Conservation (phyloP, 768 basidiomycete genomes). For the Boletus sp. region DNA sequence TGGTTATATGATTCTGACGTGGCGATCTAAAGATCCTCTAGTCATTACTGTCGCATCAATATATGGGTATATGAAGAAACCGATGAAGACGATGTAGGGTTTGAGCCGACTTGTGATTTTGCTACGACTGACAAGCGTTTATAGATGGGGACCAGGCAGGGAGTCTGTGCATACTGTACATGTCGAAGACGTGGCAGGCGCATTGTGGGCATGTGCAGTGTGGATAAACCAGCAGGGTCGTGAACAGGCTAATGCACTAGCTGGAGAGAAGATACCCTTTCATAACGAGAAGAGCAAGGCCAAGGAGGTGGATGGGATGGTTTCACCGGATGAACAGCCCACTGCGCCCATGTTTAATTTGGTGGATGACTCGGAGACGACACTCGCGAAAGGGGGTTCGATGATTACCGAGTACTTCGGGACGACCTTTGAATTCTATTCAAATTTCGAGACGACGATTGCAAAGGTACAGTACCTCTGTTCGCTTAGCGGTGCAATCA, state of each 20-base stretch:
- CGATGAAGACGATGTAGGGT: constrained; percentile 80
- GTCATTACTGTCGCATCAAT: constrained; percentile 75
- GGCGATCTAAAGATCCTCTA: constrained; percentile 52
- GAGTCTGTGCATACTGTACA: constrained; percentile 76
- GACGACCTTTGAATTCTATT: constrained; percentile 80
- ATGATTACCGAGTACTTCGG: constrained; percentile 70
- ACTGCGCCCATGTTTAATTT: constrained; percentile 82
- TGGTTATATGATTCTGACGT: constrained; percentile 13
- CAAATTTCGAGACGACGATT: constrained; percentile 60
- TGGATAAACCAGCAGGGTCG: constrained; percentile 73
- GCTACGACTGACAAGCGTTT: constrained; percentile 8
- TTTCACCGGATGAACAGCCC: constrained; percentile 52
- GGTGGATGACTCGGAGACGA: constrained; percentile 76
- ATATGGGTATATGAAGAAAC: constrained; percentile 79
- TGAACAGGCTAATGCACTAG: constrained; percentile 57
- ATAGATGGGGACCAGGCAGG: constrained; percentile 78
- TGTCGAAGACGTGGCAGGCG: constrained; percentile 75
- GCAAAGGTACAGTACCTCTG: constrained; percentile 50
- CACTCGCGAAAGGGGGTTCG: constrained; percentile 63
- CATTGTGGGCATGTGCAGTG: constrained; percentile 68
- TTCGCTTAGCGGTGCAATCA: neutral
- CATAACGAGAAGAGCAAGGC: constrained; percentile 68
- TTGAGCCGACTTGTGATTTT: neutral
- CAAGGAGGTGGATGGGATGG: constrained; percentile 61
- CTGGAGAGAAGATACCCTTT: constrained; percentile 38